Base-by-base conservation (phyloP, 2,329 filamentous ascomycete species). In the Fusarium caatingaense region DNA sequence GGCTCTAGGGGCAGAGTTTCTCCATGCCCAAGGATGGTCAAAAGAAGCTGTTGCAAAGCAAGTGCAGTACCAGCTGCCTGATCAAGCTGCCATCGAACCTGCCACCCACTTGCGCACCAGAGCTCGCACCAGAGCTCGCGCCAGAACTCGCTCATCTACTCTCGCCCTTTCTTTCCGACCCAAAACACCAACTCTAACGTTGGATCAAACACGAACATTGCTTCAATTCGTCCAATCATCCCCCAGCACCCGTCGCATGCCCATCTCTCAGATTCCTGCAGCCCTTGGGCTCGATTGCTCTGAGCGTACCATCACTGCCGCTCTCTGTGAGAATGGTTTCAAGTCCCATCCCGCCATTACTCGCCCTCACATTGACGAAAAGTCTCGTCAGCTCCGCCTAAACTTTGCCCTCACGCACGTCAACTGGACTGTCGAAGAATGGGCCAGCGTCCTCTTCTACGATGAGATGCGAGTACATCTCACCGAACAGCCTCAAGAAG, bases 401-500 rank as follows among this genome's bases (percentile, higher is more conserved):
- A 25, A 40, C n/a, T 71, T 64, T 23, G 68, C 68, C 18, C 34
- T 25, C 1, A 23, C 42, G 12, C 68, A 71, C 42, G 34, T 58
- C 42, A 30, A 65, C 10, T 71, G 64, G 59, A 71, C 59, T 13
- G 11, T 49, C 10, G 68, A 71, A 9, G 51, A 71, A 30, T 71
- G 68, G 68, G 37, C 57, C 27, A 60, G 50, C 8, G 60, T 71
- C 34, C 28, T 71, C 2, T 71, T 67, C 45, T 47, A 60, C 40
- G 48, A 21, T 10, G 60, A 71, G n/a, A 48, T 46, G 16, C 47
- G 25, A 7, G 42, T 71, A 18, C 9, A 34, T 13, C 20, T 41
- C 15, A 55, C 20, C 41, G 25, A 40, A 18, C 32, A 48, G 18
- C 20, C 30, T 11, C 5, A 42, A 25, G 27, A 46, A 44, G 49